Base-by-base conservation (phyloP, 345 rosid genomes). In the Camelina sativa region DNA sequence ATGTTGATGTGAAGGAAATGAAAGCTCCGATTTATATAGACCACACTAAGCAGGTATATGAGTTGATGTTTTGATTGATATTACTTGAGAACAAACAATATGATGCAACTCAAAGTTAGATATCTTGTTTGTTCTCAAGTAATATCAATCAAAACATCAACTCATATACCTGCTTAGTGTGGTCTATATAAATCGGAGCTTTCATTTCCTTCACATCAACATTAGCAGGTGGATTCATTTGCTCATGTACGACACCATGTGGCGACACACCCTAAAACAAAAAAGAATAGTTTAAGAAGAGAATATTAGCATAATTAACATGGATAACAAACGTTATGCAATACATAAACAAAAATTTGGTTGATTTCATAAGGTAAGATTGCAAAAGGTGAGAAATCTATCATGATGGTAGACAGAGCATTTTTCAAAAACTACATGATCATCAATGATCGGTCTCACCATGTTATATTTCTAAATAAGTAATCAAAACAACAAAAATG, bases 201-300 rank as follows among this genome's bases (percentile, higher is more conserved):
- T 68, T 23, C 28, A 38, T 15, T 4, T 10, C 7, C 1, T 8
- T 32, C 8, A 16, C 41, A 38, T 41, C 28, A 16, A 25, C 25
- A 30, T 41, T 20, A 11, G 44, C 8, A 11, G 20, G 15, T 25
- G 43, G 1, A 35, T 11, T 5, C 16, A 35, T 1, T 50, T 34
- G 34, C 2, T 17, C 59, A 19, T 34, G 12, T 17, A 19, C 15
- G 1, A 0, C 47, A 51, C 7, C 20, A 11, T 51, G 3, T 44
- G 73, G 43, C 44, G 64, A 30, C 55, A 7, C 43, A 56, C 8
- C 43, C 44, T 69, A 51, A 66, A 66, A 20, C 20, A 66, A 0
- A 69, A 43, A 30, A n/a, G 15, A 55, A 28, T 2, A 52, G 3
- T 52, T 38, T 23, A 5, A 23, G 40, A 25, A 38, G 15, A 48